Conservation (phyloP, 2,329 filamentous ascomycete genomes). For the Neofusicoccum cordaticola region DNA sequence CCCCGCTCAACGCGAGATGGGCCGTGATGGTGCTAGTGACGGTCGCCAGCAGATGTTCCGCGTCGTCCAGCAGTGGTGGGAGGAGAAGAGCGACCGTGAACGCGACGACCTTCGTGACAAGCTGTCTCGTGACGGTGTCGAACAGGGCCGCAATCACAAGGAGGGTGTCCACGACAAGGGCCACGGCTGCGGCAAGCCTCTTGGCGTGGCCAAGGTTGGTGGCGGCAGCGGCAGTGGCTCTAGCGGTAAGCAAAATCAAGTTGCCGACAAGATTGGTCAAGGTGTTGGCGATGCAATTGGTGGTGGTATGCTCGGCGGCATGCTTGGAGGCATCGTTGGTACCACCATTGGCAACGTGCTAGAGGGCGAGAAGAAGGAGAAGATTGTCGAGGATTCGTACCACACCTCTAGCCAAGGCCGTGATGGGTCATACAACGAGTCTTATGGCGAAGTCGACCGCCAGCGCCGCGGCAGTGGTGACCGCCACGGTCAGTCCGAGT, state of each 20-base stretch:
- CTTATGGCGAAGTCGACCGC: constrained; percentile 60
- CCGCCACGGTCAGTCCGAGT: constrained; percentile 61
- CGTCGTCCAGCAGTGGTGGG: constrained; percentile 84
- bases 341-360: constrained; percentile 61
- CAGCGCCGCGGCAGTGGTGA: constrained; percentile 41
- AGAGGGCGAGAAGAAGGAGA: constrained; percentile 48
- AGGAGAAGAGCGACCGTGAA: constrained; percentile 58
- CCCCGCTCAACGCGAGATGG: constrained; percentile 71
- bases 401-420: constrained; percentile 53
- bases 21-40: constrained; percentile 67
- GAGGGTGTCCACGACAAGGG: constrained; percentile 79
- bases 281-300: constrained; percentile 59
- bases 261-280: constrained; percentile 44
- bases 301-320: constrained; percentile 64
- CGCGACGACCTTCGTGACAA: constrained; percentile 68
- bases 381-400: constrained; percentile 45
- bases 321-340: constrained; percentile 67
- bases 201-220: constrained; percentile 61
- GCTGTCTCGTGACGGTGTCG: constrained; percentile 74
- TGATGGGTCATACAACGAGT: constrained; percentile 62
- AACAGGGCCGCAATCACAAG: constrained; percentile 79
- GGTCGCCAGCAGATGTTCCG: constrained; percentile 74
- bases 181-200: constrained; percentile 77
- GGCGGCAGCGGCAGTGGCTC: constrained; percentile 42
- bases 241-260: constrained; percentile 23